Base-by-base conservation (phyloP, 257 asterid genomes). In the Petunia secreta region DNA sequence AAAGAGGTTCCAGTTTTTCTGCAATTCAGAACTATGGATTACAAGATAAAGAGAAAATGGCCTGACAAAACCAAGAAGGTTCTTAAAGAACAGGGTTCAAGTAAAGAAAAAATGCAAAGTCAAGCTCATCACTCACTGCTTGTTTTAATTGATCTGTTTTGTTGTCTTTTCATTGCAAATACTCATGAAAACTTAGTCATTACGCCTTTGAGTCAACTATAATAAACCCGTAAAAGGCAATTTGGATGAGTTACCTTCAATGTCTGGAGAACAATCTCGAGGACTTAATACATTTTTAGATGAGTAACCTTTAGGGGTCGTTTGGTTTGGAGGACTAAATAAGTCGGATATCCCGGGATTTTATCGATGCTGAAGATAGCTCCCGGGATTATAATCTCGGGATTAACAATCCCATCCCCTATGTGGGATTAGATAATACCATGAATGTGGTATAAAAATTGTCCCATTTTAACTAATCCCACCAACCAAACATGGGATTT, bases 1-100 rank as follows among this genome's bases (percentile, higher is more conserved):
- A 67, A 94, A 88, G 44, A 94, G 98, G 74, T 94, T 94, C 97
- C 97, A 94, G 86, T 94, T 94, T 66, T 89, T 94, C 97, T 94
- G 97, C 92, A 90, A 57, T 39, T 62, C 87, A 88, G 54, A 86
- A 82, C 50, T 41, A 77, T 77, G 10, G 79, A 58, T 63, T 59
- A 25, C 57, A 36, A 50, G 11, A 60, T 36, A 60, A 40, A 83
- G 10, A 54, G 25, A 59, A 8, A 73, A 50, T 6, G 59, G 48
- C 1, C 6, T 1, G 62, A 36, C 7, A 50, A 52, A 73, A 73
- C 34, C 14, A 36, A 73, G 36, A 50, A 50, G 78, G 46, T 73
- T 34, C 41, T 10, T 4, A 71, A 40, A 65, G 74, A 39, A 65
- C 2, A 65, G 4, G 39, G 71, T 64, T 39, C 25, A 13, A 64